Conservation (phyloP, 495 filamentous ascomycete species). For the Collariella sp. region DNA sequence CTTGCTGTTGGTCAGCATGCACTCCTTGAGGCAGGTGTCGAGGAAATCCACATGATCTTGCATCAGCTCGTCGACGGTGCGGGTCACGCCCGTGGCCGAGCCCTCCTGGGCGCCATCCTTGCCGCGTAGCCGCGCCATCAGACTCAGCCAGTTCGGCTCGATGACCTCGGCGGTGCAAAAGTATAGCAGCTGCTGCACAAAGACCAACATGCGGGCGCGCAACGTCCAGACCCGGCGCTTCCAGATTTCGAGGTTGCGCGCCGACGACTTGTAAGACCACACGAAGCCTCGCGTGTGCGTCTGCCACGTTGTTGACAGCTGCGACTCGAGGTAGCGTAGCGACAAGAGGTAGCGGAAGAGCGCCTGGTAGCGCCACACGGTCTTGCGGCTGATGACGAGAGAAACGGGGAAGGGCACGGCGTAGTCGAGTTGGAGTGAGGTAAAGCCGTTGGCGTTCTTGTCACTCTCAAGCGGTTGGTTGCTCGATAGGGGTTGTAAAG, state of each 20-base stretch:
- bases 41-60: constrained; percentile 98
- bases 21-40: constrained; percentile 95
- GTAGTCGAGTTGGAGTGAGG: constrained; percentile 88
- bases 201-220: constrained; percentile 87
- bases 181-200: constrained; percentile 91
- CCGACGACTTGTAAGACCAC: constrained; percentile 74
- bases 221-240: constrained; percentile 89
- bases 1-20: constrained; percentile 96
- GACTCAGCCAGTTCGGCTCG: constrained; percentile 89
- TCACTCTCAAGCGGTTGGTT: constrained; percentile 60
- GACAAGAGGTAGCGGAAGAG: constrained; percentile 89
- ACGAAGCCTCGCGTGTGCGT: constrained; percentile 75
- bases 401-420: constrained; percentile 93
- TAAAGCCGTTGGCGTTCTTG: constrained; percentile 80
- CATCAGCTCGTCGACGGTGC: constrained; percentile 96
- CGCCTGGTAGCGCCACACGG: constrained; percentile 88
- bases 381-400: constrained; percentile 91
- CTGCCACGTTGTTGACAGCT: constrained; percentile 78
- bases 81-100: constrained; percentile 39
- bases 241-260: constrained; percentile 74
- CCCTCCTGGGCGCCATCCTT: constrained; percentile 38
- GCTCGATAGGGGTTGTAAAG: constrained; percentile 39
- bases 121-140: constrained; percentile 75
- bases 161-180: constrained; percentile 96
- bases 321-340: constrained; percentile 76